These are phyloP conservation scores for Pholiota conissans DNA, from an alignment of 768 basidiomycete species.

Conservation along the genomic window DNA sequence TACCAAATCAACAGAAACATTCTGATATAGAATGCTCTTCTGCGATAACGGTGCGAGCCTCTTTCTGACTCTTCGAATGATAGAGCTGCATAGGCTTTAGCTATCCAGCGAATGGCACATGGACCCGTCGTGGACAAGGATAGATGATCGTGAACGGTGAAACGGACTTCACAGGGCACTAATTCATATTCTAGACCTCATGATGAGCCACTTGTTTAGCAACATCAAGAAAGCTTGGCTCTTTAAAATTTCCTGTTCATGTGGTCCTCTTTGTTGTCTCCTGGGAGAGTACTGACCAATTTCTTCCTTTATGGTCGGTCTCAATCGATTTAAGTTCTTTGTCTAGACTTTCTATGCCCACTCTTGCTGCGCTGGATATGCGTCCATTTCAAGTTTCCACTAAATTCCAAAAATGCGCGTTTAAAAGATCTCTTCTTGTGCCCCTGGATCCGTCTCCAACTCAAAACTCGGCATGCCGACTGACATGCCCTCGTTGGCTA, in stretches of 20 bases:
- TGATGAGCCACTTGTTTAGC: background rate
- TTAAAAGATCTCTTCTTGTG: background rate
- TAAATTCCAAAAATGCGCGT: background rate
- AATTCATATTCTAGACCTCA: background rate
- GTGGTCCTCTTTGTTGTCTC: background rate
- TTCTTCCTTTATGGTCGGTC: background rate
- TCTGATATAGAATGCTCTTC: background rate
- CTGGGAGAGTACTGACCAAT: background rate
- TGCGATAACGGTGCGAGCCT: background rate
- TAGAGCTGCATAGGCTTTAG: background rate
- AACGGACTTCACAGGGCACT: background rate
- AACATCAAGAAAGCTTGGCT: background rate
- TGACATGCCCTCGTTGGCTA: no score
- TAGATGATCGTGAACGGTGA: background rate
- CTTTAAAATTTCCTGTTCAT: background rate
- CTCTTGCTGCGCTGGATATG: background rate
- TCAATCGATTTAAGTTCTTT: background rate
- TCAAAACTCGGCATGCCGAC: background rate
- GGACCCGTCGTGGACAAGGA: background rate
- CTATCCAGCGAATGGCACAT: background rate
- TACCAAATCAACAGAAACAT: background rate
- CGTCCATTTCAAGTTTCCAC: background rate
- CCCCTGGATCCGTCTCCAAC: background rate
- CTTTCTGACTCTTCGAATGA: background rate
- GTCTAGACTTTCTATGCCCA: background rate